Evolutionary conservation across 305 asterid genomes (phyloP).

Genomic region (Nicotiana rustica): DNA sequence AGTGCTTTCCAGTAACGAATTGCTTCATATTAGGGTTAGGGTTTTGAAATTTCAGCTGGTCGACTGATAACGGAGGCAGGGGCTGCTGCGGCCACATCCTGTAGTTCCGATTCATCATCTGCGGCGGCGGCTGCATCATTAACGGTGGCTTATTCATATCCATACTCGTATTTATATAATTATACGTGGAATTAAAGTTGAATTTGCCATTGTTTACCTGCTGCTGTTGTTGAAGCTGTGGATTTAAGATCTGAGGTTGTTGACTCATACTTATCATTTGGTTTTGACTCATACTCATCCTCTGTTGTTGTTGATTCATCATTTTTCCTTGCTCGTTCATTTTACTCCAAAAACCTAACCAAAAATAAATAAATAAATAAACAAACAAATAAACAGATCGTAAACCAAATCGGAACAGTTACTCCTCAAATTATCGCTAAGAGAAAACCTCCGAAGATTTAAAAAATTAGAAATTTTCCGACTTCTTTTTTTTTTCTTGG

Average conservation of each 20-base stretch:
- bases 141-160: slow-evolving; percentile 39
- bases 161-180: slow-evolving; percentile 20
- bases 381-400: background rate
- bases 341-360: slow-evolving; percentile 32
- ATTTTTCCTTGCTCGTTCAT: slow-evolving; percentile 60
- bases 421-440: background rate
- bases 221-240: slow-evolving; percentile 54
- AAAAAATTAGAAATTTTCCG: background rate
- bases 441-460: background rate
- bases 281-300: slow-evolving; percentile 55
- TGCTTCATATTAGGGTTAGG: slow-evolving; percentile 54
- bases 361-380: background rate
- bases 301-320: slow-evolving; percentile 56
- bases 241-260: slow-evolving; percentile 41
- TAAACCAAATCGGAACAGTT: too few species aligned
- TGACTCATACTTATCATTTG: slow-evolving; percentile 48
- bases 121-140: slow-evolving; percentile 48
- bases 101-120: slow-evolving; percentile 67
- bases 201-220: slow-evolving; percentile 52
- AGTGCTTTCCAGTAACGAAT: slow-evolving; percentile 46
- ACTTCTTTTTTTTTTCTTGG: background rate
- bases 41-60: slow-evolving; percentile 59
- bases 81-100: slow-evolving; percentile 64
- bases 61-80: slow-evolving; percentile 48
- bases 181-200: slow-evolving; percentile 5